These are phyloP conservation scores for Chlamydomonas incerta DNA, from an alignment of 139 green algal species.

Conservation along the genomic window DNA sequence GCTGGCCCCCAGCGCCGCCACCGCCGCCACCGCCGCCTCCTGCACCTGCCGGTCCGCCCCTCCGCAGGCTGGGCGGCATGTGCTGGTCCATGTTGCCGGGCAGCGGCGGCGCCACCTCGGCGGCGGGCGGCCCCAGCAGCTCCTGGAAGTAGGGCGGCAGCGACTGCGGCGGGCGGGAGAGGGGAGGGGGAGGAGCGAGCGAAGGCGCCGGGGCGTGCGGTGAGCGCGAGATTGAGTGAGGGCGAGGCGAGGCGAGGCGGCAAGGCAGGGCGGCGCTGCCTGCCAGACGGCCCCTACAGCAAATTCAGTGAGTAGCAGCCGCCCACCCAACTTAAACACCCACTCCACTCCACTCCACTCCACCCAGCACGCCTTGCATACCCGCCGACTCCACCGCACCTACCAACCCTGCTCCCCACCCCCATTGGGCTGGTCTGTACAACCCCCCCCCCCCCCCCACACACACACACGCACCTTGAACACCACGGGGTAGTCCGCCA, in stretches of 20 bases:
- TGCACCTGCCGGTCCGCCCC: too few relatives aligned
- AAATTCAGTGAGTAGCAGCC: too few relatives aligned
- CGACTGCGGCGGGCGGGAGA: conserved; percentile 28
- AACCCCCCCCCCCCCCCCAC: neutral
- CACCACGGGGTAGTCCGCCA: conserved; percentile 68
- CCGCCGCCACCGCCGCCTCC: neutral
- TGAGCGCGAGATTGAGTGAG: too few relatives aligned
- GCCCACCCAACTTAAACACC: too few relatives aligned
- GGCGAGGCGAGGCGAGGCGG: too few relatives aligned
- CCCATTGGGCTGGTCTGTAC: neutral
- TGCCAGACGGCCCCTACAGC: too few relatives aligned
- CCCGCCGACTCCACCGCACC: too few relatives aligned
- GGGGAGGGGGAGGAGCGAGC: neutral
- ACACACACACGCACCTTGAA: neutral
- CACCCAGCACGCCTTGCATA: neutral
- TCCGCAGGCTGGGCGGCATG: neutral
- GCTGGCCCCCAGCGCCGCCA: too few relatives aligned
- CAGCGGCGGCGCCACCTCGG: conserved; percentile 48
- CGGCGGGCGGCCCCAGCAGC: conserved; percentile 70
- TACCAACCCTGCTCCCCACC: too few relatives aligned
- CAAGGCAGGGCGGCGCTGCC: too few relatives aligned
- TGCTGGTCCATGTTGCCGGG: conserved; percentile 13
- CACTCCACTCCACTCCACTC: neutral
- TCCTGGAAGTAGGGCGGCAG: conserved; percentile 68
- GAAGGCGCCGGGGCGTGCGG: neutral